Evolutionary conservation across 139 green algal species (phyloP).

Genomic region (Asterochloris sp.): DNA sequence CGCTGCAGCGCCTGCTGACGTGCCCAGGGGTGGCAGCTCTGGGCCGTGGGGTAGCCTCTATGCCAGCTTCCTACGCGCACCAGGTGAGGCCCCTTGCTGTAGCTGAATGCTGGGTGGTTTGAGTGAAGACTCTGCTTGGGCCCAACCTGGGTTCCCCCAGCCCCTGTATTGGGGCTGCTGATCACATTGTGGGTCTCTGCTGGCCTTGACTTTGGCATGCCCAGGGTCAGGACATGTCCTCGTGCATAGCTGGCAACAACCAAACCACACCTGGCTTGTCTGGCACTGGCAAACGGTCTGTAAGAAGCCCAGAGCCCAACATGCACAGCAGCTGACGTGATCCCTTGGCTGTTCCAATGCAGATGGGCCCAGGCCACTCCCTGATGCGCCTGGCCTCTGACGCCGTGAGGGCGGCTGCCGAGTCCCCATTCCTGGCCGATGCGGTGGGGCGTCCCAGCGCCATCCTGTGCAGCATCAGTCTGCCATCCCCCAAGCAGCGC

Average conservation of each 20-base stretch:
- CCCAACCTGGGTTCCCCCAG: no score
- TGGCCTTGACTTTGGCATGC: no score
- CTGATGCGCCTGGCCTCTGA: conserved; percentile 51
- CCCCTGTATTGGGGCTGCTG: no score
- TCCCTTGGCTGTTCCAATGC: background rate
- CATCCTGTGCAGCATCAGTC: conserved; percentile 68
- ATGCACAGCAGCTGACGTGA: conserved; percentile 1
- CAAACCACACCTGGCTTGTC: no score
- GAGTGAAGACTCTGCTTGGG: no score
- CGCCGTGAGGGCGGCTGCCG: conserved; percentile 47
- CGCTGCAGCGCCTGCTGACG: conserved; percentile 57
- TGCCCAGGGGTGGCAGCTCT: conserved; percentile 54
- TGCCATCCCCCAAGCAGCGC: conserved; percentile 39
- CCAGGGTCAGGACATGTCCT: no score
- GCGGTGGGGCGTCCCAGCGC: conserved; percentile 39
- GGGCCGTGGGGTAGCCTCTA: conserved; percentile 55
- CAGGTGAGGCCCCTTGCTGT: conserved; percentile 35
- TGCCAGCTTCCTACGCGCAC: conserved; percentile 45
- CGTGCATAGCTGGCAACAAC: no score
- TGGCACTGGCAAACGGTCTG: no score
- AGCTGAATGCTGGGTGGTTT: no score
- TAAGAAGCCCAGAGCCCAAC: no score
- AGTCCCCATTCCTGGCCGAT: conserved; percentile 76
- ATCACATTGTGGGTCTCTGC: no score
- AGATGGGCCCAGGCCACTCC: conserved; percentile 28